Conservation (phyloP, 2,329 filamentous ascomycete genomes). For the Drechslerella stenobrocha region DNA sequence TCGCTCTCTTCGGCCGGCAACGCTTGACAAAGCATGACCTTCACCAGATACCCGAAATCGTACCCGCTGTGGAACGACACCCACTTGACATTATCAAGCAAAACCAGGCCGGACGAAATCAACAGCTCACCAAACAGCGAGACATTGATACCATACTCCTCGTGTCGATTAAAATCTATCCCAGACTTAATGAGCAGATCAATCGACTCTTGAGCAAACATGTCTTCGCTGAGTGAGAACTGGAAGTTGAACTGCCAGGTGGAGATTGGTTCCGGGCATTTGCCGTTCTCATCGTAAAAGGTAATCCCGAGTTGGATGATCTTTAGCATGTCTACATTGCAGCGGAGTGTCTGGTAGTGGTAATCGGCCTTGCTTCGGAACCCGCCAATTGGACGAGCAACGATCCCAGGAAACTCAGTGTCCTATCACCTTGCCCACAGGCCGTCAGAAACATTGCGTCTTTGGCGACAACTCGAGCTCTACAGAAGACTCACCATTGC, state of each 20-base stretch:
- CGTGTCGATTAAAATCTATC: slow-evolving; percentile 84
- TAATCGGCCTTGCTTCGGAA: slow-evolving; percentile 97
- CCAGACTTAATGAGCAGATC: slow-evolving; percentile 86
- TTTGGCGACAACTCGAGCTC: not conserved
- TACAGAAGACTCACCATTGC: slow-evolving; percentile 74
- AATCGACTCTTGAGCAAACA: slow-evolving; percentile 96
- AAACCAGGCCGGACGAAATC: slow-evolving; percentile 87
- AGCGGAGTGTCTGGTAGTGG: slow-evolving; percentile 95
- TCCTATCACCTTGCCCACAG: slow-evolving; percentile 68
- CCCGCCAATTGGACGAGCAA: slow-evolving; percentile 89
- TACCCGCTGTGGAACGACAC: slow-evolving; percentile 97
- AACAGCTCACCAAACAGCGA: slow-evolving; percentile 84
- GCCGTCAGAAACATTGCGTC: not conserved
- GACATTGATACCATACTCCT: slow-evolving; percentile 87
- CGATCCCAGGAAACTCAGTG: slow-evolving; percentile 97
- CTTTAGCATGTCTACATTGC: slow-evolving; percentile 95
- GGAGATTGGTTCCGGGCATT: slow-evolving; percentile 68
- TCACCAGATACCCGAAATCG: slow-evolving; percentile 96
- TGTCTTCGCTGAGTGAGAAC: slow-evolving; percentile 90
- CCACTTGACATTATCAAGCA: slow-evolving; percentile 87
- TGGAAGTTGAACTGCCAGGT: slow-evolving; percentile 99
- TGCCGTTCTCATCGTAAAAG: slow-evolving; percentile 85
- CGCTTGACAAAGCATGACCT: slow-evolving; percentile 80
- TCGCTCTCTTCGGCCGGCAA: slow-evolving; percentile 86
- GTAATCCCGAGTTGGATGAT: slow-evolving; percentile 97